Evolutionary conservation across 176 grass and related monocot genomes (phyloP), one percentile per base, ranked within the genome.

Genomic region (Musa acuminata): DNA sequence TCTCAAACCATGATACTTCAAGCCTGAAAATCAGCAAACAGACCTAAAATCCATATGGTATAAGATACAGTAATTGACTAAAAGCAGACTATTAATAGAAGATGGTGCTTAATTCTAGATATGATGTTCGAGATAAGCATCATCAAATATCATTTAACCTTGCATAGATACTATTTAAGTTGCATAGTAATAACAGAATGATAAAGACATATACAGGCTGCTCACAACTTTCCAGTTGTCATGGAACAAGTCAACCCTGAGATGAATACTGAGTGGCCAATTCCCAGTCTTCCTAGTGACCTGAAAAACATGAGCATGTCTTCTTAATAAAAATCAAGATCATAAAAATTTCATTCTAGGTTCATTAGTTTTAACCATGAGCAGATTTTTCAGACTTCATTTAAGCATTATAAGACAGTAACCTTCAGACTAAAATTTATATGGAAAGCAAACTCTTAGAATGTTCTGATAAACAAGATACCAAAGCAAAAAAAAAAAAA

Each of bases 211-310:
- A 77, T 81, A 54, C 58, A 55, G 62, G 57, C 5, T 84, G 54
- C 87, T 91, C 82, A 98, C 90, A 76, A 85, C 6, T 88, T 87
- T 69, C 49, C 75, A 69, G 73, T 78, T 84, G 76, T 93, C 72
- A 78, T 80, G 51, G 81, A 84, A 85, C 94, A 91, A 76, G 71
- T 82, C 77, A 93, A 77, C 64, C 88, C 85, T n/a, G 86, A 93
- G 52, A 98, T 87, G 51, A 89, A 93, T 49, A 98, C 84, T 77
- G 84, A 85, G 85, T 93, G 94, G 55, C 94, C 94, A 84, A 85
- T 69, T 68, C 87, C 84, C 25, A 93, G 77, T 82, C 86, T 90
- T 83, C 85, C 86, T 80, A 98, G 78, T 75, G 94, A 98, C 94
- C 94, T 98, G 82, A 78, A 88, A 49, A 75, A 51, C 16, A 19